Evolutionary conservation across 129 eudicot genomes (phyloP), one percentile per base, ranked within the genome.

Genomic region (Centrapalus pauciflorus): DNA sequence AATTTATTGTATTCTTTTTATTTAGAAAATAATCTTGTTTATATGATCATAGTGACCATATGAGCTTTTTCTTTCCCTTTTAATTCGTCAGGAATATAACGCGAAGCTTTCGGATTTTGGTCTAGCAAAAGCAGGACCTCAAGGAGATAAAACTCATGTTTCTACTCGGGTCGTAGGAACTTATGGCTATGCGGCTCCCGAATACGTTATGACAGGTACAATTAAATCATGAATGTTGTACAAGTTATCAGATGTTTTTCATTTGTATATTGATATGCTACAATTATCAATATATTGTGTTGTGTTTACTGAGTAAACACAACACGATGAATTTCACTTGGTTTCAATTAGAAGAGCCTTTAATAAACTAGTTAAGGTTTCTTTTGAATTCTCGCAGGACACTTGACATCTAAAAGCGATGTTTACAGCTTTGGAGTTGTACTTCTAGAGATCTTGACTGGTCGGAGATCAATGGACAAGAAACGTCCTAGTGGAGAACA

Each of bases 41-140:
- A 50, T 28, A 35, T 48, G 63, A 33, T 46, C 30, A 34, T 54
- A 21, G 19, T 11, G 25, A 48, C 9, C 13, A 37, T 29, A 30
- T n/a, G 7, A 6, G 26, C 0, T 34, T 20, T 0, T 20, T 21
- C 10, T 27, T 10, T 2, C 2, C 0, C 16, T 16, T 48, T 50
- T 34, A 45, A 2, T 61, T 45, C 14, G 49, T 50, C 70, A 92
- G 98, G 98, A 92, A 49, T 92, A 85, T 64, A 92, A 88, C 20
- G 87, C 96, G 32, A 92, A 92, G 87, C 95, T 92, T 34, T 92
- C 98, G 32, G 98, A 92, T 76, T 92, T 92, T 48, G 98, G 98
- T 76, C 87, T 92, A 49, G 98, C 98, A 5, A 92, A 88, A 78
- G 98, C 98, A 26, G 98, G 96, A 29, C 98, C 98, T 23, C 98